Conservation (phyloP, 768 basidiomycete species). For the Sarcodon sp. region DNA sequence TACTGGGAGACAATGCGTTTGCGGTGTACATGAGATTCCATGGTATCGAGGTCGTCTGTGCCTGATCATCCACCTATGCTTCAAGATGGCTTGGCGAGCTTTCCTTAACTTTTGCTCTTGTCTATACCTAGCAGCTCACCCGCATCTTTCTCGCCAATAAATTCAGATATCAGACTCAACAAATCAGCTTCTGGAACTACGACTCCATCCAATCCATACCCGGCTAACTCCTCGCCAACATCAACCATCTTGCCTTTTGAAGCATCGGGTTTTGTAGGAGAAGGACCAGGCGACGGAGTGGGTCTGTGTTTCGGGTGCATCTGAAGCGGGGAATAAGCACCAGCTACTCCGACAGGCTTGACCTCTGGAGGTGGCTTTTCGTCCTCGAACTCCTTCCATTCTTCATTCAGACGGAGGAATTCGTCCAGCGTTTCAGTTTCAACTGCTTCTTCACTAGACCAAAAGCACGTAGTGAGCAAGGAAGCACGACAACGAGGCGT, state of each 20-base stretch:
- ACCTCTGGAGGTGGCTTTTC: slow-evolving; percentile 32
- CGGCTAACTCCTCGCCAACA: slow-evolving; percentile 52
- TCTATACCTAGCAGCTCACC: slow-evolving; percentile 39
- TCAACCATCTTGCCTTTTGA: slow-evolving; percentile 54
- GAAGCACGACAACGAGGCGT: slow-evolving; percentile 3
- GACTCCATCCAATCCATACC: slow-evolving; percentile 65
- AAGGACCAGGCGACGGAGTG: slow-evolving; percentile 17
- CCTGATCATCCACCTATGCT: no score
- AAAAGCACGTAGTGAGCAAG: slow-evolving; percentile 1
- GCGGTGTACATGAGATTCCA: no score
- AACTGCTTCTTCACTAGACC: slow-evolving; percentile 70
- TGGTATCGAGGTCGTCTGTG: no score
- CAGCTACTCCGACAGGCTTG: slow-evolving; percentile 70
- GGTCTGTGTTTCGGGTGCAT: slow-evolving; percentile 73
- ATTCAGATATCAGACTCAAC: slow-evolving; percentile 52
- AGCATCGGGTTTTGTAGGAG: slow-evolving; percentile 27
- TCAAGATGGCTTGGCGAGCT: no score
- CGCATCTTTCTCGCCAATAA: slow-evolving; percentile 71
- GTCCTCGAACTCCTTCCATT: slow-evolving; percentile 39
- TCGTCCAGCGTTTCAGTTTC: slow-evolving; percentile 60
- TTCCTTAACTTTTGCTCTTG: no score
- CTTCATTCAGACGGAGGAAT: slow-evolving; percentile 64
- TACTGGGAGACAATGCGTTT: no score
- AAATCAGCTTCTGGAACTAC: slow-evolving; percentile 70
- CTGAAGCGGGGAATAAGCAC: slow-evolving; percentile 58